Evolutionary conservation across 305 asterid species (phyloP), one percentile per base, ranked within the genome.

Genomic region (Rubia balearica): DNA sequence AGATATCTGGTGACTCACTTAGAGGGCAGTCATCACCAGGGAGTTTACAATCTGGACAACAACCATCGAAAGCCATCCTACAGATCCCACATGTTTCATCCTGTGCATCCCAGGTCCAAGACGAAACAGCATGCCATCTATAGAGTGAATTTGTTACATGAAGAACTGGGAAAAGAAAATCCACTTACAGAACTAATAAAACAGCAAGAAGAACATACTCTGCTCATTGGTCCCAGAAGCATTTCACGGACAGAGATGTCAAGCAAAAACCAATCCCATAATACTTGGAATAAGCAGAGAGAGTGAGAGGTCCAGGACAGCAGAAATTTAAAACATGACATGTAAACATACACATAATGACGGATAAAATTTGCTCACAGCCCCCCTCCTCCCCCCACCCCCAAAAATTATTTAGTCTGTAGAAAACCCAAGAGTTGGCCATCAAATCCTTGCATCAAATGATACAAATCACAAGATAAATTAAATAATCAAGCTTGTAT

Each of bases 21-120:
- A 88, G 74, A 74, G 95, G 98, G 83, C 95, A 92, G 78, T 89
- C 98, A 76, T 92, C 96, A 69, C 96, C 96, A 22, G 96, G 95
- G 73, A 87, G 95, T 80, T 88, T 88, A 74, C 97, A 90, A 73
- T 88, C 97, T 71, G 96, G 95, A 83, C 93, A 90, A 82, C 98
- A 92, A 62, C 96, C 95, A 81, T 90, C 93, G 71, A 90, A 89
- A 48, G 91, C 88, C 97, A 90, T 89, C 81, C 97, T 75, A 78
- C 98, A 91, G 71, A 91, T 89, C 68, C 96, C 96, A 68, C 96
- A 92, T 42, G 96, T 85, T 83, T 92, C 96, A 75, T 90, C 96
- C 74, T 87, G 92, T 12, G 98, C 89, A 69, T 92, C 91, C 96
- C 96, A 90, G 71, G 96, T 90, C 98, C 98, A 92, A 36, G 88